Percentiles rank a stretch among this genome's conserved stretches.
These are phyloP conservation scores for Scytalidium lignicola DNA, from an alignment of 2,329 filamentous ascomycete genomes.

Conservation along the genomic window DNA sequence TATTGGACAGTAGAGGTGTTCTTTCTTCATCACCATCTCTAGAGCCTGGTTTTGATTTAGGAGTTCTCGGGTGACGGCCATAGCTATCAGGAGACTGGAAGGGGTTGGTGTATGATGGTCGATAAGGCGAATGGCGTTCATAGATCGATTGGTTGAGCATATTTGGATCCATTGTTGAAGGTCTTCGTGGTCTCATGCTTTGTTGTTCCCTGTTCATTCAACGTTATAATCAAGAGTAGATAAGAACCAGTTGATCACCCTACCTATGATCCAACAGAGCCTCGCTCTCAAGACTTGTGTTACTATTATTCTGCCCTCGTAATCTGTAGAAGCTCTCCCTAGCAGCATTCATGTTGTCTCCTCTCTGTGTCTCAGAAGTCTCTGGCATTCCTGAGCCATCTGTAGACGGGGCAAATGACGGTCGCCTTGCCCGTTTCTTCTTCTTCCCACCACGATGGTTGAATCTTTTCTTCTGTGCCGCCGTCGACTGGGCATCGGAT, in stretches of 20 bases:
- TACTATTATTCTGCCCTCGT: conserved; percentile 60
- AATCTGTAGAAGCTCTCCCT: conserved; percentile 43
- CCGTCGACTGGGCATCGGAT: conserved; percentile 7
- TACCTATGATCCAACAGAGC: conserved; percentile 82
- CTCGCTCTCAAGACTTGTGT: conserved; percentile 85
- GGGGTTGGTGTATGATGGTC: conserved; percentile 26
- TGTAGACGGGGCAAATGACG: conserved; percentile 69
- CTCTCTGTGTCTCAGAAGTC: conserved; percentile 31
- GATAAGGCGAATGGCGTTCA: conserved; percentile 28
- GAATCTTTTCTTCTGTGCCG: conserved; percentile 52
- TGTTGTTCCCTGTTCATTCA: conserved; percentile 28
- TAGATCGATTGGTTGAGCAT: conserved; percentile 29
- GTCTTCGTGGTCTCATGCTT: conserved; percentile 58
- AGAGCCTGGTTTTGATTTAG: conserved; percentile 32
- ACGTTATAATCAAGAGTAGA: conserved; percentile 30
- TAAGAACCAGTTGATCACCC: conserved; percentile 13
- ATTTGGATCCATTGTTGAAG: conserved; percentile 41
- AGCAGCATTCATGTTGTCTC: conserved; percentile 18
- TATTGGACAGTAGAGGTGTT: conserved; percentile 47
- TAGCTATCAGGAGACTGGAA: conserved; percentile 21
- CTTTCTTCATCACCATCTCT: conserved; percentile 44
- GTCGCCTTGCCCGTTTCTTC: conserved; percentile 69
- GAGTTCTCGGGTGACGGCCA: conserved; percentile 19
- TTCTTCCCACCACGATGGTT: conserved; percentile 68
- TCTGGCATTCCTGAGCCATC: conserved; percentile 29